A percentile compares a stretch with the other conserved stretches of the same genome.
These are phyloP conservation scores for Tulasnella sp. DNA, from an alignment of 768 basidiomycete genomes.

Conservation along the genomic window DNA sequence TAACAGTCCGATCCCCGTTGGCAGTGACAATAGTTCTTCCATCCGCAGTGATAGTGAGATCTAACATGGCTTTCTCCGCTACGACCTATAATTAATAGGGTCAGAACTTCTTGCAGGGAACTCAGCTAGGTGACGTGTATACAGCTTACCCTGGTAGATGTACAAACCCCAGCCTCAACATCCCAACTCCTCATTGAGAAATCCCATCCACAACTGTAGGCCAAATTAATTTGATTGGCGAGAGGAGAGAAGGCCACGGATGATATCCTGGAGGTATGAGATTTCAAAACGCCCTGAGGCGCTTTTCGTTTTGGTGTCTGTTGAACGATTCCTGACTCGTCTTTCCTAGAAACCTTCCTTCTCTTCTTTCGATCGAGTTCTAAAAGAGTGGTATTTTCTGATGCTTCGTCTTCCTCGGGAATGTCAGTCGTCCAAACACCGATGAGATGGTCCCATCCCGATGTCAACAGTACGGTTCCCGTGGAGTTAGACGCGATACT, in stretches of 20 bases:
- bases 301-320: constrained; percentile 39
- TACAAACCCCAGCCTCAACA: constrained; percentile 58
- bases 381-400: constrained; percentile 30
- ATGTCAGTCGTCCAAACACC: constrained; percentile 65
- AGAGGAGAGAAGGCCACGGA: constrained; percentile 43
- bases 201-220: constrained; percentile 76
- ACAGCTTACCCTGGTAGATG: constrained; percentile 57
- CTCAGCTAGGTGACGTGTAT: no score
- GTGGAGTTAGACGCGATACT: constrained; percentile 44
- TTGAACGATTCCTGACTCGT: constrained; percentile 29
- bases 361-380: constrained; percentile 48
- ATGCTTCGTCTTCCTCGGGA: constrained; percentile 51
- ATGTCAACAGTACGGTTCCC: constrained; percentile 59
- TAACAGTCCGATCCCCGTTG: constrained; percentile 63
- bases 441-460: constrained; percentile 78
- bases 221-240: constrained; percentile 28
- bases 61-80: constrained; percentile 62
- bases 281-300: constrained; percentile 61
- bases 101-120: neutral
- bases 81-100: constrained; percentile 21
- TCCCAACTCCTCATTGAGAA: constrained; percentile 88
- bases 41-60: constrained; percentile 36
- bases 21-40: constrained; percentile 41
- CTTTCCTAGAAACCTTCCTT: constrained; percentile 36
- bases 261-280: constrained; percentile 73